Evolutionary conservation across 441 rosid genomes (phyloP).

Genomic region (Populus hybrid): DNA sequence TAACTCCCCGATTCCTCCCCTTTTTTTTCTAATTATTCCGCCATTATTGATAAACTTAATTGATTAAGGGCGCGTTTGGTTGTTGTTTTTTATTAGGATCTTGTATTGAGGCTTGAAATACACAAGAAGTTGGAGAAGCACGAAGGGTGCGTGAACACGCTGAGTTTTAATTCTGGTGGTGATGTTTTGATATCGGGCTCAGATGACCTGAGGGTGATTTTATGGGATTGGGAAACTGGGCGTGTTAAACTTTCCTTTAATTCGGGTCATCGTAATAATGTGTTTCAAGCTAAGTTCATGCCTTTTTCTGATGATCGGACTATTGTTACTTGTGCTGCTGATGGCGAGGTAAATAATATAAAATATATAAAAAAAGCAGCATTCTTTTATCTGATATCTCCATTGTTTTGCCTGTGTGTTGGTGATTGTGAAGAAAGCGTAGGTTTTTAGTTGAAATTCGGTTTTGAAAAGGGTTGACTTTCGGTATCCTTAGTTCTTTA

Average conservation of each 20-base stretch:
- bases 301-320: conserved; percentile 77
- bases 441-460: background rate
- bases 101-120: conserved; percentile 68
- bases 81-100: conserved; percentile 38
- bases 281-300: conserved; percentile 87
- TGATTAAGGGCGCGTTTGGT: background rate
- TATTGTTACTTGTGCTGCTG: conserved; percentile 94
- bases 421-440: background rate
- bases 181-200: conserved; percentile 76
- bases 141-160: conserved; percentile 81
- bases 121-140: conserved; percentile 69
- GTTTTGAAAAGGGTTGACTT: background rate
- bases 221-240: conserved; percentile 90
- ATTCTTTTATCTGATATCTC: background rate
- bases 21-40: background rate
- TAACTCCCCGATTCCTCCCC: conserved; percentile 6
- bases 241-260: conserved; percentile 57
- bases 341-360: conserved; percentile 66
- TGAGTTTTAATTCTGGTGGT: conserved; percentile 63
- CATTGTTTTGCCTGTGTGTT: background rate
- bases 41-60: background rate
- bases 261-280: conserved; percentile 75
- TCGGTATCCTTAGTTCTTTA: background rate
- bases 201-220: conserved; percentile 65
- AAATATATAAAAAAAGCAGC: background rate